Evolutionary conservation across 2,329 filamentous ascomycete species (phyloP).

Genomic region (Lachnellula subtilissima): DNA sequence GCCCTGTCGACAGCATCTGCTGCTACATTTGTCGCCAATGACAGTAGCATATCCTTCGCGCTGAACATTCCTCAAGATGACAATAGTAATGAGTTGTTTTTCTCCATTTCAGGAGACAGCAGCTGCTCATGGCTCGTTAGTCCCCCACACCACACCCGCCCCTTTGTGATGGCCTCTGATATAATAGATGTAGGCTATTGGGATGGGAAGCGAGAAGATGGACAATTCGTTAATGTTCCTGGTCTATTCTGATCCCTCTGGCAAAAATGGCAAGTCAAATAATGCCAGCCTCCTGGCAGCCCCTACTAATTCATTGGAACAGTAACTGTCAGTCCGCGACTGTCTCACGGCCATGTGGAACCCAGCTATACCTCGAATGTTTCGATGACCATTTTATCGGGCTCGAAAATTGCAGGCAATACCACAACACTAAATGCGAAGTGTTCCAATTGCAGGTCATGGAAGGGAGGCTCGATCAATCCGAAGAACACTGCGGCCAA

Average conservation of each 20-base stretch:
- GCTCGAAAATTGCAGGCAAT: conserved; percentile 42
- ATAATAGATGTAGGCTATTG: conserved; percentile 38
- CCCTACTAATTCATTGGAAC: no score
- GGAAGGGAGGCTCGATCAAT: conserved; percentile 46
- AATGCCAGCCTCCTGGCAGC: no score
- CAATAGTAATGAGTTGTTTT: conserved; percentile 45
- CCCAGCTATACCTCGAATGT: conserved; percentile 43
- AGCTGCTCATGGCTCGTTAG: conserved; percentile 43
- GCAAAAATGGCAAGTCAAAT: conserved; percentile 34
- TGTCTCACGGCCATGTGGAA: conserved; percentile 47
- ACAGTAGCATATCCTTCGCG: conserved; percentile 44
- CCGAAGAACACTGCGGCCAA: conserved; percentile 42
- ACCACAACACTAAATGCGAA: conserved; percentile 44
- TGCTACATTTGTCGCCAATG: conserved; percentile 42
- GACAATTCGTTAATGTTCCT: conserved; percentile 49
- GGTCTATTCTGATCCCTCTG: conserved; percentile 45
- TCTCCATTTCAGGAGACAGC: conserved; percentile 46
- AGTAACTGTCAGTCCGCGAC: conserved; percentile 51
- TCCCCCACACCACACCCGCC: neutral
- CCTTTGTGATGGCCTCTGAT: neutral
- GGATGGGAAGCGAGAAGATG: conserved; percentile 50
- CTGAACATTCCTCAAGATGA: conserved; percentile 45
- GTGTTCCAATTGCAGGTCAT: conserved; percentile 50
- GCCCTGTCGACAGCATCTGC: conserved; percentile 35
- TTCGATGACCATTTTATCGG: conserved; percentile 40